Evolutionary conservation across 2,329 filamentous ascomycete species (phyloP).

Genomic region (Cyphellophora attinorum): DNA sequence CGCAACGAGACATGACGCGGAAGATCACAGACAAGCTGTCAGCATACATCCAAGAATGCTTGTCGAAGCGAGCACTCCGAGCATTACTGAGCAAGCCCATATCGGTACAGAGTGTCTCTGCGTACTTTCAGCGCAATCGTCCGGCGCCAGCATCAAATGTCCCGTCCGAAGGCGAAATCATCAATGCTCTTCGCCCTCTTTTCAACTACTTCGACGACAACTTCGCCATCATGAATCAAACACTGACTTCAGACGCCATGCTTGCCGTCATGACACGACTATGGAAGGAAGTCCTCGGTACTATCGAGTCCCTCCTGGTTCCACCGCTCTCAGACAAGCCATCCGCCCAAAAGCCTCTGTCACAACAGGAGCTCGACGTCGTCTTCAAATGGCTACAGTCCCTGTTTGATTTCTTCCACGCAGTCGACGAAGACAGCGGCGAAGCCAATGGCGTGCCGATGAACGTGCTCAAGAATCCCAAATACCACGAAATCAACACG

Average conservation of each 20-base stretch:
- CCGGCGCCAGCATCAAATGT: slow-evolving; percentile 34
- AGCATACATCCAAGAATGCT: slow-evolving; percentile 79
- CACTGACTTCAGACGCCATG: slow-evolving; percentile 91
- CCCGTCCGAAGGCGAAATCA: slow-evolving; percentile 63
- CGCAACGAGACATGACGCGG: slow-evolving; percentile 94
- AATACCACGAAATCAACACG: slow-evolving; percentile 94
- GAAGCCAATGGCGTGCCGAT: slow-evolving; percentile 80
- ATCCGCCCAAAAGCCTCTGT: slow-evolving; percentile 72
- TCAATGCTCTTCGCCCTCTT: slow-evolving; percentile 71
- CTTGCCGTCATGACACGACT: slow-evolving; percentile 93
- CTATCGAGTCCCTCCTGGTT: slow-evolving; percentile 80
- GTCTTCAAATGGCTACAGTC: slow-evolving; percentile 91
- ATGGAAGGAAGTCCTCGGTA: slow-evolving; percentile 94
- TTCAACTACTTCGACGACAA: slow-evolving; percentile 97
- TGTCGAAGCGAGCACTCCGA: slow-evolving; percentile 73
- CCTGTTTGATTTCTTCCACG: slow-evolving; percentile 91
- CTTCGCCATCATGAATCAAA: slow-evolving; percentile 97
- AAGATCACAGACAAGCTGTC: slow-evolving; percentile 98
- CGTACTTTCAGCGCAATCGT: slow-evolving; percentile 47
- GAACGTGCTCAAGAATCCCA: slow-evolving; percentile 88
- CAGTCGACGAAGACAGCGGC: slow-evolving; percentile 71
- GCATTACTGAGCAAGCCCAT: slow-evolving; percentile 65
- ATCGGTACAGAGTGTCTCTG: slow-evolving; percentile 63
- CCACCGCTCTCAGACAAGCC: slow-evolving; percentile 92
- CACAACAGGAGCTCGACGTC: slow-evolving; percentile 81